Percentiles rank a stretch among this genome's conserved stretches.
Evolutionary conservation across 176 grass and related monocot genomes (phyloP).

Genomic region (Pharus latifolius): DNA sequence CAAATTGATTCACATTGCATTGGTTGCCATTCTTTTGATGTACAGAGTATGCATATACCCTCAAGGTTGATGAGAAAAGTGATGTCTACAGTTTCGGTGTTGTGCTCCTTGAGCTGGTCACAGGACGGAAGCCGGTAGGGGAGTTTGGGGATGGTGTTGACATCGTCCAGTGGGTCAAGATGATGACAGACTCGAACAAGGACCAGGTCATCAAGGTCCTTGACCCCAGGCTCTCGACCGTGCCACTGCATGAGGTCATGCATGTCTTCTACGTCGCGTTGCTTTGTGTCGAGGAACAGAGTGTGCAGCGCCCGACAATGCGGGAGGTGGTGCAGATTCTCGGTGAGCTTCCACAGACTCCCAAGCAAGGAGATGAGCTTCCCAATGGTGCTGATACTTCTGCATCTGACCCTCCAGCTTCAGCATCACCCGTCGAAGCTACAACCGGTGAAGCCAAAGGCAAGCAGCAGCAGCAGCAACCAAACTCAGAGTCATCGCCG

Average conservation of each 20-base stretch:
- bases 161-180: constrained; percentile 91
- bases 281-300: constrained; percentile 93
- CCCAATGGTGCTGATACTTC: constrained; percentile 3
- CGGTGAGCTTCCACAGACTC: constrained; percentile 44
- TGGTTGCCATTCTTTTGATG: not conserved
- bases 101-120: constrained; percentile 79
- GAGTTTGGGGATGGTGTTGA: constrained; percentile 93
- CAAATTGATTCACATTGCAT: not conserved
- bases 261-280: constrained; percentile 86
- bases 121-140: constrained; percentile 75
- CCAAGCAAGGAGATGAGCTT: constrained; percentile 29
- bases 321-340: constrained; percentile 93
- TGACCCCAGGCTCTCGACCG: constrained; percentile 65
- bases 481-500: not conserved
- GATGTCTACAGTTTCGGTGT: constrained; percentile 96
- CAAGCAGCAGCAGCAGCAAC: constrained; percentile 26
- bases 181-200: constrained; percentile 48
- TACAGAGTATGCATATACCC: constrained; percentile 92
- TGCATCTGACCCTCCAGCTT: not conserved
- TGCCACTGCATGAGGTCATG: constrained; percentile 65
- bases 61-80: constrained; percentile 94
- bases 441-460: constrained; percentile 21
- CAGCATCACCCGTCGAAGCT: constrained; percentile 5
- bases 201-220: constrained; percentile 66
- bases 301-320: constrained; percentile 86